Evolutionary conservation across 2,329 filamentous ascomycete genomes (phyloP).

Genomic region (Dichotomopilus funicola): DNA sequence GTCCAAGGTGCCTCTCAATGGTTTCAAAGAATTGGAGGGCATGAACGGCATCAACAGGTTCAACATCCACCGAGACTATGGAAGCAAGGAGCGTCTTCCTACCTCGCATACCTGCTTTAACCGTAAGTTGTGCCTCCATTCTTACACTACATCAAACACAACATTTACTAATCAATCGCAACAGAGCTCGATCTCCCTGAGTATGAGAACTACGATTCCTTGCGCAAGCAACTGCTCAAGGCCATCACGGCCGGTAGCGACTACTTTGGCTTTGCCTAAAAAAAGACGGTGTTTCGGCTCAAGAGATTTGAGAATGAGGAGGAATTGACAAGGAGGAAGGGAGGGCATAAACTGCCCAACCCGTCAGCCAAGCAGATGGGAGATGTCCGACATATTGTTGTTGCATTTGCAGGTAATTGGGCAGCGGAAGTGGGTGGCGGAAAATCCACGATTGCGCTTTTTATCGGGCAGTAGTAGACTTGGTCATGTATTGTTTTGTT

Average conservation of each 20-base stretch:
- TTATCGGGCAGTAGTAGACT: neutral
- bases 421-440: neutral
- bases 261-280: conserved; percentile 92
- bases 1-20: conserved; percentile 95
- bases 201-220: conserved; percentile 90
- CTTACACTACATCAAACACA: neutral
- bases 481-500: conserved; percentile 1
- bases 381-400: neutral
- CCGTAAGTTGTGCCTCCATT: conserved; percentile 77
- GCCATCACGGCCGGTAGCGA: conserved; percentile 97
- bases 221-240: conserved; percentile 82
- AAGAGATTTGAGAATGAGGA: neutral
- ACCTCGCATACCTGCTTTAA: conserved; percentile 99
- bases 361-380: conserved; percentile 1
- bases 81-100: conserved; percentile 89
- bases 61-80: conserved; percentile 98
- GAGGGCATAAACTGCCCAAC: conserved; percentile 20
- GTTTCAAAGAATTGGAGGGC: conserved; percentile 97
- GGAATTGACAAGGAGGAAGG: conserved; percentile 11
- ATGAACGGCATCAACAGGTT: conserved; percentile 98
- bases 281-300: neutral
- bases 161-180: conserved; percentile 34
- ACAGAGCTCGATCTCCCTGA: conserved; percentile 95
- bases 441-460: conserved; percentile 4
- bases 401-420: conserved; percentile 7